A percentile compares a stretch with the other conserved stretches of the same genome.
Conservation (phyloP, 108 stramenopile species). For the Nannochloropsis gaditana region DNA sequence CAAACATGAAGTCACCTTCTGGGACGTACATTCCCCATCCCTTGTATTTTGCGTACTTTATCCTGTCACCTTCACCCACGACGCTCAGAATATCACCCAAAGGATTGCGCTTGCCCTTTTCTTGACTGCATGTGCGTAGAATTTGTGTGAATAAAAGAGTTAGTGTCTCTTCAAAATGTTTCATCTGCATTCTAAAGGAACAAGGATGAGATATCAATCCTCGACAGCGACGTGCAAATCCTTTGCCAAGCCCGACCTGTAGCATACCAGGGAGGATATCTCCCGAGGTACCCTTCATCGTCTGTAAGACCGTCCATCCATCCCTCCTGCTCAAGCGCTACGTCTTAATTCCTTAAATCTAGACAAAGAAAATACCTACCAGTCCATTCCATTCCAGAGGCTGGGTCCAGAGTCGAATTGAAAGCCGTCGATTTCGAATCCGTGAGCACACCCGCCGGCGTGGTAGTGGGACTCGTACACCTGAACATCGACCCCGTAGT, state of each 20-base stretch:
- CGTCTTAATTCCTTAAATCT: too few relatives aligned
- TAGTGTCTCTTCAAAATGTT: too few relatives aligned
- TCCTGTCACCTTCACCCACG: constrained; percentile 37
- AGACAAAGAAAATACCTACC: neutral
- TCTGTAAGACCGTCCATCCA: too few relatives aligned
- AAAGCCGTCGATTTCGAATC: constrained; percentile 62
- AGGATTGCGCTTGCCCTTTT: constrained; percentile 64
- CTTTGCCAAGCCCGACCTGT: too few relatives aligned
- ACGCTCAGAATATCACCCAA: constrained; percentile 35
- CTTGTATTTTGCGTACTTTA: constrained; percentile 57
- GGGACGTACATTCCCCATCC: constrained; percentile 84
- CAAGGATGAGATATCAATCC: too few relatives aligned
- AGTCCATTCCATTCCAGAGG: constrained; percentile 65
- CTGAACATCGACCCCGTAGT: constrained; percentile 67
- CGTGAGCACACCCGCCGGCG: constrained; percentile 73
- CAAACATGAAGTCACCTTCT: constrained; percentile 66
- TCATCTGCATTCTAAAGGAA: too few relatives aligned
- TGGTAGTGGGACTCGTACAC: constrained; percentile 73
- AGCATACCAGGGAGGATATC: too few relatives aligned
- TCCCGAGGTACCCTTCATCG: too few relatives aligned
- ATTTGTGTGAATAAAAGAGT: too few relatives aligned
- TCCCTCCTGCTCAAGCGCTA: too few relatives aligned
- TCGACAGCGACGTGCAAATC: too few relatives aligned
- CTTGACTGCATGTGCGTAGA: neutral
- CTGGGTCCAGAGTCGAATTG: constrained; percentile 80